Evolutionary conservation across 768 basidiomycete species (phyloP).

Genomic region (Gelatoporia subvermispora): DNA sequence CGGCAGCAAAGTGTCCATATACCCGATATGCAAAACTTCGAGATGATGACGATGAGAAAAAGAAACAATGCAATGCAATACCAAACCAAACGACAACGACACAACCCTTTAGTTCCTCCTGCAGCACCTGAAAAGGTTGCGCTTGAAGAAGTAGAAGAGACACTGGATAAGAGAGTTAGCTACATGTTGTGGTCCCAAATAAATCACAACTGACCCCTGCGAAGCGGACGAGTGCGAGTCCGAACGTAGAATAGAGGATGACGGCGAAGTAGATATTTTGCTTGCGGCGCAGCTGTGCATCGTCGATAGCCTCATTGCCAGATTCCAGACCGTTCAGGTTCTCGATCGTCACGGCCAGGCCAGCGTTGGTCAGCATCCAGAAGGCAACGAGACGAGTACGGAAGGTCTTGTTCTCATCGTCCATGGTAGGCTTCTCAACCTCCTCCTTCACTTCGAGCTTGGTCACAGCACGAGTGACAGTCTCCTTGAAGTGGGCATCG

Average conservation of each 20-base stretch:
- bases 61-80: not conserved
- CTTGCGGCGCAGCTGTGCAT: constrained; percentile 31
- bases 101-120: constrained; percentile 51
- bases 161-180: constrained; percentile 42
- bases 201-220: constrained; percentile 51
- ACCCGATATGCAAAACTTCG: too few relatives aligned
- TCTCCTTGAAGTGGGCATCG: constrained; percentile 87
- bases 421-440: constrained; percentile 75
- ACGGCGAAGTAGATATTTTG: constrained; percentile 69
- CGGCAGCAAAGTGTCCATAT: too few relatives aligned
- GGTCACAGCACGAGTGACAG: constrained; percentile 81
- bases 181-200: not conserved
- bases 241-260: constrained; percentile 79
- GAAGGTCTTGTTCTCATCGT: constrained; percentile 91
- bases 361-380: constrained; percentile 77
- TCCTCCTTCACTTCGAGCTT: constrained; percentile 64
- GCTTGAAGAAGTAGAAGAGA: constrained; percentile 76
- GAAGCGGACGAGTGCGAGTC: constrained; percentile 67
- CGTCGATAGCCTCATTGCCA: constrained; percentile 36
- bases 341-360: constrained; percentile 68
- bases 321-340: constrained; percentile 62
- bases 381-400: constrained; percentile 79
- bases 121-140: constrained; percentile 80
- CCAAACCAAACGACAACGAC: not conserved
- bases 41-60: not conserved